phyloP scores from a whole-genome alignment of 139 green algal genomes.

The Eudorina sp. region DNA sequence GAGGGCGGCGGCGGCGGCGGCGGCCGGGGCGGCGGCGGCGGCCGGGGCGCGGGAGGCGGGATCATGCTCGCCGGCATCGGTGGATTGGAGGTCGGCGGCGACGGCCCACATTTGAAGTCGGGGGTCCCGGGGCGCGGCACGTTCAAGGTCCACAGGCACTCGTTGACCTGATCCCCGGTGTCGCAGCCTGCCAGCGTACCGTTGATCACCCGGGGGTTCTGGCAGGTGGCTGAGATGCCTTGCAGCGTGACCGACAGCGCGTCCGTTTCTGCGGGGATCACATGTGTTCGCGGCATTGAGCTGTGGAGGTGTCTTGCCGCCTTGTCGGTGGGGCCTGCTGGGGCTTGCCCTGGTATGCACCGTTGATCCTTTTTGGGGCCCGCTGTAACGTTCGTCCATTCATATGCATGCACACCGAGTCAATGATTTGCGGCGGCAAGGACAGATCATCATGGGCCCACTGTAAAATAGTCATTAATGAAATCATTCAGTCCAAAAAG shows the following conservation, averaged over 20 bases:
- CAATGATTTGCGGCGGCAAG: no score
- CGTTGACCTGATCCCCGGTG: conserved; percentile 2
- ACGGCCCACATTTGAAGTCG: background rate
- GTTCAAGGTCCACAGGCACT: background rate
- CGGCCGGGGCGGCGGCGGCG: background rate
- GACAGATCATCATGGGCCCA: no score
- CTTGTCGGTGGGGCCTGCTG: no score
- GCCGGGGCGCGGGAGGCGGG: no score
- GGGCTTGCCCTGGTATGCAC: no score
- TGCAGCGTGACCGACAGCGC: background rate
- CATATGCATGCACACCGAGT: no score
- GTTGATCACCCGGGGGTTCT: background rate
- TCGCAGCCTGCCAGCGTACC: background rate
- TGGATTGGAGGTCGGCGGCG: background rate
- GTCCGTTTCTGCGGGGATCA: background rate
- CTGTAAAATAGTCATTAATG: no score
- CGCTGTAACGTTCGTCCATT: no score
- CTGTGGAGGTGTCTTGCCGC: no score
- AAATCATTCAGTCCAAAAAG: no score
- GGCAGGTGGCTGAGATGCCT: background rate
- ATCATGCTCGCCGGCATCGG: background rate
- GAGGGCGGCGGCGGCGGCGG: background rate
- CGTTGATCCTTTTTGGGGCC: no score
- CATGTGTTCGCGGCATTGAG: no score
- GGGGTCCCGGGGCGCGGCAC: background rate